Base-by-base conservation (phyloP, 2,329 filamentous ascomycete genomes). In the Hortaea sp. region DNA sequence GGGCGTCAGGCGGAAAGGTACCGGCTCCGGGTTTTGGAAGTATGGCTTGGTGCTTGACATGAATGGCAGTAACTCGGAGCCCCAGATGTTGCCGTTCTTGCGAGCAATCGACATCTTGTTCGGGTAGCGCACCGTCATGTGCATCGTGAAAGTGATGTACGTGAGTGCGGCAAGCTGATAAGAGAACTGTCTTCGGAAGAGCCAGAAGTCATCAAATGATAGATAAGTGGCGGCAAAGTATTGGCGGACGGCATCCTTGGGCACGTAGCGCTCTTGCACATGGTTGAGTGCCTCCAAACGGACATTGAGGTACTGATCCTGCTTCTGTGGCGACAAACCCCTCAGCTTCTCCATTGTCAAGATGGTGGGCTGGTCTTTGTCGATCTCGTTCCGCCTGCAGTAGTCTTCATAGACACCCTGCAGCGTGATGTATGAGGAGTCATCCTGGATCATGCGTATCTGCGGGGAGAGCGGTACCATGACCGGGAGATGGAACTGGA, bases 131-230 rank as follows among this genome's bases (percentile, higher is more conserved):
- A 88, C 88, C 63, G 90, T 88, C 81, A 98, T 97, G 70, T 90
- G 90, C 71, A 99, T 84, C 49, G 95, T 84, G 63, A 97, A 98
- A 4, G 92, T 97, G 85, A 98, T 95, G 70, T 98, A 98, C 1
- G 92, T 95, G 53, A 97, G 77, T 1, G 89, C 81, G 13, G 92
- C 90, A 51, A 95, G 82, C 68, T 98, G 92, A 72, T 97, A 95
- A 20, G 88, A 85, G 69, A 98, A 95, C 55, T 95, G 89, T 49
- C 89, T 83, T 49, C 92, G 85, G 86, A 99, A 99, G 48, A 98
- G 78, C 88, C 90, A 98, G 74, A 97, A 95, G 59, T 95, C 89
- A 40, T 85, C 80, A 66, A 87, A 98, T 52, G 86, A 84, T 29
- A 88, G 85, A 69, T 92, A 97, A 5, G 82, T 85, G 54, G 77